A percentile compares a stretch with the other conserved stretches of the same genome.
These are phyloP conservation scores for Tulasnella sp. DNA, from an alignment of 768 basidiomycete species.

Conservation along the genomic window DNA sequence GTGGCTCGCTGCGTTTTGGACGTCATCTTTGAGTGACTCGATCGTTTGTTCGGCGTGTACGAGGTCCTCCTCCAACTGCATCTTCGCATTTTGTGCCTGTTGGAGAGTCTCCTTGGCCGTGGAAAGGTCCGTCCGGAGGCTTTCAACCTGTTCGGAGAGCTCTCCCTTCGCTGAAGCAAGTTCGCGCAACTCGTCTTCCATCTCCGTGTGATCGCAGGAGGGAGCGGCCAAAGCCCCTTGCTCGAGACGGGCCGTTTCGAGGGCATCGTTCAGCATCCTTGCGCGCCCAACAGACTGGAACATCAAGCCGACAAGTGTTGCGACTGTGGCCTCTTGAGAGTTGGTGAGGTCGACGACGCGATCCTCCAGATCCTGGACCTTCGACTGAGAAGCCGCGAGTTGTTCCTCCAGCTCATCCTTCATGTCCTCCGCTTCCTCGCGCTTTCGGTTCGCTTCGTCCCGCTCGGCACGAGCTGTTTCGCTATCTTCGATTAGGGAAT, in stretches of 20 bases:
- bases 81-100: background rate
- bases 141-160: background rate
- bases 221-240: background rate
- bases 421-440: slow-evolving; percentile 49
- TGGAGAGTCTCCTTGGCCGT: background rate
- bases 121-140: background rate
- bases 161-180: background rate
- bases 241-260: background rate
- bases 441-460: slow-evolving; percentile 59
- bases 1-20: background rate
- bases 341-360: slow-evolving; percentile 56
- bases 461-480: slow-evolving; percentile 73
- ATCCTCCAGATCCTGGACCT: slow-evolving; percentile 53
- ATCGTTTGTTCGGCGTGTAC: background rate
- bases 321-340: background rate
- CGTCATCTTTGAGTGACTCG: slow-evolving; percentile 10
- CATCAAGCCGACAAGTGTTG: slow-evolving; percentile 10
- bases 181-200: slow-evolving; percentile 11
- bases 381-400: background rate
- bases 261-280: background rate
- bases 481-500: slow-evolving; percentile 84
- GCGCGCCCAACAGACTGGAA: background rate
- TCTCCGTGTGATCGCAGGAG: background rate
- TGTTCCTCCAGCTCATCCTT: slow-evolving; percentile 19
- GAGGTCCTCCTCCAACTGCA: background rate